A percentile compares a stretch with the other conserved stretches of the same genome.
Evolutionary conservation across 257 asterid genomes (phyloP).

Genomic region (Forsythia suspensa): DNA sequence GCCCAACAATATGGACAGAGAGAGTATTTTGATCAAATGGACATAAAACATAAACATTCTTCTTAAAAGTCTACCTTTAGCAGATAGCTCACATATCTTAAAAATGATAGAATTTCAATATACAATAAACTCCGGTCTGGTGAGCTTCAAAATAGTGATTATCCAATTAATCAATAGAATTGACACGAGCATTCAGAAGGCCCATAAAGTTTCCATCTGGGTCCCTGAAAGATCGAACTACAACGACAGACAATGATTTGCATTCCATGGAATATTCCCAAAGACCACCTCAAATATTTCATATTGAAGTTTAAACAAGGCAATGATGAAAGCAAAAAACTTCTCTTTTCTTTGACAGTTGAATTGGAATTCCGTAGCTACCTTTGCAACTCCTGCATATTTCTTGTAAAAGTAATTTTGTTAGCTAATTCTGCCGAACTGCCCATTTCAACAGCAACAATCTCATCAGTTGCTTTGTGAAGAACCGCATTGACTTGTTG

Average conservation of each 20-base stretch:
- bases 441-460: slow-evolving; percentile 70
- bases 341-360: neutral
- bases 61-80: neutral
- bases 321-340: neutral
- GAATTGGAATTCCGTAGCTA: slow-evolving; percentile 20
- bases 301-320: neutral
- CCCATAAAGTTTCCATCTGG: neutral
- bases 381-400: slow-evolving; percentile 83
- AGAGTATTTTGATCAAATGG: neutral
- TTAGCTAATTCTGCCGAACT: slow-evolving; percentile 47
- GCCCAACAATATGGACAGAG: neutral
- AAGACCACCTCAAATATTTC: neutral
- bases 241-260: slow-evolving; percentile 1
- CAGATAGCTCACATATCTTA: neutral
- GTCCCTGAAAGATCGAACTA: slow-evolving; percentile 4
- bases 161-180: neutral
- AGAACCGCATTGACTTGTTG: slow-evolving; percentile 76
- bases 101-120: neutral
- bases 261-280: slow-evolving; percentile 9
- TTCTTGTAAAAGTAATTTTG: slow-evolving; percentile 54
- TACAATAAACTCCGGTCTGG: neutral
- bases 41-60: neutral
- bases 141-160: neutral
- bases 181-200: neutral
- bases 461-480: slow-evolving; percentile 98